These are phyloP conservation scores for Monarda citriodora DNA, from an alignment of 305 asterid species.

Conservation along the genomic window DNA sequence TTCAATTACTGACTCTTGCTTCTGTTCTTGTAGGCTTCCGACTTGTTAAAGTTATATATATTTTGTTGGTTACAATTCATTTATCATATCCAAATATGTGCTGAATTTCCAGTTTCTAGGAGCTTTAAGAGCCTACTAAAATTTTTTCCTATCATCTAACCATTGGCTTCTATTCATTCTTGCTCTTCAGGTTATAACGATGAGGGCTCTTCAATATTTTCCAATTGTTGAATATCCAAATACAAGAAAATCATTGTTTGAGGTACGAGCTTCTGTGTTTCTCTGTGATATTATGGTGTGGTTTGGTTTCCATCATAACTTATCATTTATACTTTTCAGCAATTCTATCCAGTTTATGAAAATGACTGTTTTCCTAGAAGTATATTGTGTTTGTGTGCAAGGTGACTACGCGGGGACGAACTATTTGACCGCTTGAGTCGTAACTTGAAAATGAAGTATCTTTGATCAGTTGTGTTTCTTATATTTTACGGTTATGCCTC, in stretches of 20 bases:
- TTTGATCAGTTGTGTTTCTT: neutral
- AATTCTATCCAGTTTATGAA: neutral
- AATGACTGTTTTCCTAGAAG: too few species aligned
- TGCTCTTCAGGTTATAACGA: slow-evolving; percentile 71
- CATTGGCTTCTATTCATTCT: slow-evolving; percentile 15
- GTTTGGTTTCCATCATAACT: neutral
- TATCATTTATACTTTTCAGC: neutral
- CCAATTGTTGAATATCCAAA: slow-evolving; percentile 93
- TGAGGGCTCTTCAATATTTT: slow-evolving; percentile 99
- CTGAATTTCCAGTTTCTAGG: slow-evolving; percentile 17
- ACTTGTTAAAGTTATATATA: too few species aligned
- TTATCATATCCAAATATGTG: slow-evolving; percentile 8
- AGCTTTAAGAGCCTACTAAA: slow-evolving; percentile 12
- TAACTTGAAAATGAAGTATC: neutral
- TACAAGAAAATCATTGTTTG: slow-evolving; percentile 91
- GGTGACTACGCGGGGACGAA: neutral
- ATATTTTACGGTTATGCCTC: neutral
- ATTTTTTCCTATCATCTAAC: slow-evolving; percentile 20
- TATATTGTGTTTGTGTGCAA: too few species aligned
- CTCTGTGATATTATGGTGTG: slow-evolving; percentile 8
- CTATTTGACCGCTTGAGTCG: neutral
- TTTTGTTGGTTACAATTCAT: too few species aligned
- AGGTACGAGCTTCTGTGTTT: slow-evolving; percentile 45
- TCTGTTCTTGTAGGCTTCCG: too few species aligned
- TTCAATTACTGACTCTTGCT: too few species aligned